A percentile compares a stretch with the other conserved stretches of the same genome.
These are phyloP conservation scores for Lachnellula arida DNA, from an alignment of 2,329 filamentous ascomycete genomes.

Conservation along the genomic window DNA sequence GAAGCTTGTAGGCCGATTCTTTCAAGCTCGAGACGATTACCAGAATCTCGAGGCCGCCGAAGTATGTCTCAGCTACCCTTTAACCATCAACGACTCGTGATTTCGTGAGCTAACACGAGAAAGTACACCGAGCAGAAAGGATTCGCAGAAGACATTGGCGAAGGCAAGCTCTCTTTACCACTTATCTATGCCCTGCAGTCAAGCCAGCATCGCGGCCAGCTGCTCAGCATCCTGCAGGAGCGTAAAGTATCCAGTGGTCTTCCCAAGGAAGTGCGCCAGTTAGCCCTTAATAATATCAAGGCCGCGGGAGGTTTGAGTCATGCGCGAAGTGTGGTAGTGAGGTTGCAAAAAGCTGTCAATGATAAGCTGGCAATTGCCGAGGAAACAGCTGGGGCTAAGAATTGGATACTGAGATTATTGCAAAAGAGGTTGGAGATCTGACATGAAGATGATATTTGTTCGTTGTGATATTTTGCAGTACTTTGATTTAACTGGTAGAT, in stretches of 20 bases:
- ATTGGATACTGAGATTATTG: not conserved
- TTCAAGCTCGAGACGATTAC: constrained; percentile 35
- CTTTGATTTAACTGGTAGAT: too few species aligned
- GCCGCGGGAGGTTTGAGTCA: not conserved
- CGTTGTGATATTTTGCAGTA: too few species aligned
- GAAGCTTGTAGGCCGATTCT: constrained; percentile 28
- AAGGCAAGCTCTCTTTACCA: constrained; percentile 38
- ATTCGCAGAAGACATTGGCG: constrained; percentile 39
- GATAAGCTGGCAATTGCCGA: not conserved
- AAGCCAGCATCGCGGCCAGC: not conserved
- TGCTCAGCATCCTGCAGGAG: not conserved
- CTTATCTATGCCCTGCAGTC: constrained; percentile 25
- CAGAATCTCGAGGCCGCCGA: constrained; percentile 28
- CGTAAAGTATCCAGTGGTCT: not conserved
- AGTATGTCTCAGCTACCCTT: not conserved
- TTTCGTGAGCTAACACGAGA: not conserved
- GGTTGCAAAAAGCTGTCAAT: not conserved
- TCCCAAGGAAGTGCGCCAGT: not conserved
- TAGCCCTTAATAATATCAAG: not conserved
- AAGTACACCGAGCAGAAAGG: constrained; percentile 37
- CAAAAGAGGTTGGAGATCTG: not conserved
- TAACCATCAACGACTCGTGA: not conserved
- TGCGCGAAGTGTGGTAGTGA: not conserved
- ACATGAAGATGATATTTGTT: too few species aligned
- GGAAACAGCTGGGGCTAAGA: not conserved